These are phyloP conservation scores for Persicaria tinctoria DNA, from an alignment of 148 eudicot genomes.

Conservation along the genomic window DNA sequence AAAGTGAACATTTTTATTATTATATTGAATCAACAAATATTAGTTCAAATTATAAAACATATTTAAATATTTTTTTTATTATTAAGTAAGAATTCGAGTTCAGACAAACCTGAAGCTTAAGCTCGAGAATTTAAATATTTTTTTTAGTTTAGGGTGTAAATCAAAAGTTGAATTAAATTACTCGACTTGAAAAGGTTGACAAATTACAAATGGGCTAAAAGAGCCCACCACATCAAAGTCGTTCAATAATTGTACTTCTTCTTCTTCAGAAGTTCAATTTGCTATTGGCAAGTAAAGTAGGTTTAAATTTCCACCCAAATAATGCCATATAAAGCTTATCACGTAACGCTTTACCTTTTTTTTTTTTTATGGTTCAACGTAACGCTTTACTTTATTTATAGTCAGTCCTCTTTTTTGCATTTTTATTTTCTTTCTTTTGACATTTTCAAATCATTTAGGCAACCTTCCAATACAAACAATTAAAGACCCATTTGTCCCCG, in stretches of 20 bases:
- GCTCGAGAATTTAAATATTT: no score
- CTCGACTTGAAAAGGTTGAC: background rate
- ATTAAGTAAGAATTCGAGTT: no score
- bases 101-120: no score
- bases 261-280: background rate
- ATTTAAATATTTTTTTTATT: no score
- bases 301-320: slow-evolving; percentile 3
- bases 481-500: background rate
- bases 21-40: no score
- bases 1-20: no score
- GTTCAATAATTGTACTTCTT: slow-evolving; percentile 6
- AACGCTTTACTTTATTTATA: no score
- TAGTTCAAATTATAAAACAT: no score
- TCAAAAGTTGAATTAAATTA: background rate
- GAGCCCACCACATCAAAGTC: background rate
- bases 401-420: background rate
- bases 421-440: background rate
- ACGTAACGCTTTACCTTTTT: background rate
- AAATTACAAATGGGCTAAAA: background rate
- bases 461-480: background rate
- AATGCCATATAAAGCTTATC: background rate
- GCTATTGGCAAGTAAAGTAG: background rate
- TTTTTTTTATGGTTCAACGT: no score
- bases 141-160: no score
- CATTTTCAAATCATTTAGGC: background rate